phyloP scores from a whole-genome alignment of 805 yeast genomes.

The Yarrowia sp. region DNA sequence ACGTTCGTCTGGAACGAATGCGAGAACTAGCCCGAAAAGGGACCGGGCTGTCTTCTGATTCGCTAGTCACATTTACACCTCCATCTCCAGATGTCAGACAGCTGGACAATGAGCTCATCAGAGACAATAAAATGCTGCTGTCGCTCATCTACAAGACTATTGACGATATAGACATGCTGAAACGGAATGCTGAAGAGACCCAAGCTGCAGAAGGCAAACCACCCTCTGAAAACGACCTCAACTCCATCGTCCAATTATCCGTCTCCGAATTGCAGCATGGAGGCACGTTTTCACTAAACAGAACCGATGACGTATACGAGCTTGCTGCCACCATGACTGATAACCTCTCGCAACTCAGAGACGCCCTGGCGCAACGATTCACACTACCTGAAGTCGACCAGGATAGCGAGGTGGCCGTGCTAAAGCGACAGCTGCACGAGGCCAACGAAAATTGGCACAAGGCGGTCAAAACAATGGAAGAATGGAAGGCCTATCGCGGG shows the following conservation, averaged over 20 bases:
- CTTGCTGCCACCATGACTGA: background rate
- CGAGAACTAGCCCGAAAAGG: constrained; percentile 28
- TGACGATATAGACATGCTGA: constrained; percentile 18
- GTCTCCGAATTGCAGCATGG: constrained; percentile 5
- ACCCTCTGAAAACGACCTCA: background rate
- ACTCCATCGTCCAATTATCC: background rate
- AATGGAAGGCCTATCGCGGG: constrained; percentile 32
- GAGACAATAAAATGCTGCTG: constrained; percentile 29
- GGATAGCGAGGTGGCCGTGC: constrained; percentile 28
- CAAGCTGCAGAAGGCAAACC: background rate
- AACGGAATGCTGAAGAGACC: constrained; percentile 12
- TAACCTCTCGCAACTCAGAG: background rate
- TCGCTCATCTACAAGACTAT: constrained; percentile 27
- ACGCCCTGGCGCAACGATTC: background rate
- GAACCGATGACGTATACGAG: background rate
- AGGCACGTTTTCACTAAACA: constrained; percentile 1
- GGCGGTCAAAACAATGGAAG: constrained; percentile 33
- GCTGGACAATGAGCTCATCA: constrained; percentile 21
- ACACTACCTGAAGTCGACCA: constrained; percentile 6
- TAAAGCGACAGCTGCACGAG: constrained; percentile 29
- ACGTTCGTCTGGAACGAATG: constrained; percentile 30
- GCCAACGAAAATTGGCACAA: constrained; percentile 32
- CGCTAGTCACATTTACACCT: constrained; percentile 26
- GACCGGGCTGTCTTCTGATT: constrained; percentile 27
- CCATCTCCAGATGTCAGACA: constrained; percentile 22